phyloP scores from a whole-genome alignment of 768 basidiomycete genomes.

The Termitomyces sp. region DNA sequence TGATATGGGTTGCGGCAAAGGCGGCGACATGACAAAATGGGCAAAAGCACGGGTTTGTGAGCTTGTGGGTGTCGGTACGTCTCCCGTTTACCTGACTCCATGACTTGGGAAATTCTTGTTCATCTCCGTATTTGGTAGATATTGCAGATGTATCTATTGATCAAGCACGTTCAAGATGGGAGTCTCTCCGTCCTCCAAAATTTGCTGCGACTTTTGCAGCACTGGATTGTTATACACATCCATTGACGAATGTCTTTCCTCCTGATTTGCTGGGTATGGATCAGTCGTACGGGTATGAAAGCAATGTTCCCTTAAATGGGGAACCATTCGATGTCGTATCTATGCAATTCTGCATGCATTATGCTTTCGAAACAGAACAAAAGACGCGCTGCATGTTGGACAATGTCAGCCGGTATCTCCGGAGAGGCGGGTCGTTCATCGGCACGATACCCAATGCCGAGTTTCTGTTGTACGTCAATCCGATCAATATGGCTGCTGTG shows the following conservation, averaged over 20 bases:
- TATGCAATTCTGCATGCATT: conserved; percentile 99
- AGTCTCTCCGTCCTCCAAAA: conserved; percentile 38
- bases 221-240: conserved; percentile 81
- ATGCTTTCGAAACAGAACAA: conserved; percentile 88
- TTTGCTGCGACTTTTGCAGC: conserved; percentile 82
- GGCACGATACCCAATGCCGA: conserved; percentile 95
- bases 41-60: conserved; percentile 76
- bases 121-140: conserved; percentile 40
- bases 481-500: conserved; percentile 3
- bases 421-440: conserved; percentile 85
- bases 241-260: conserved; percentile 65
- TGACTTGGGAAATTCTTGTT: not conserved
- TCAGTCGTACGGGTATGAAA: conserved; percentile 12
- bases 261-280: conserved; percentile 42
- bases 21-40: conserved; percentile 97
- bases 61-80: conserved; percentile 73
- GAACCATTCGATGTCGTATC: conserved; percentile 90
- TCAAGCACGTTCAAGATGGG: conserved; percentile 79
- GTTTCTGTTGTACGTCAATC: conserved; percentile 64
- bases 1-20: conserved; percentile 98
- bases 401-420: conserved; percentile 78
- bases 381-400: conserved; percentile 90
- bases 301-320: conserved; percentile 8
- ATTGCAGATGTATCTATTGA: conserved; percentile 85
- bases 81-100: conserved; percentile 2